These are phyloP conservation scores for Pezicula carpinea DNA, from an alignment of 2,329 filamentous ascomycete genomes.

Conservation along the genomic window DNA sequence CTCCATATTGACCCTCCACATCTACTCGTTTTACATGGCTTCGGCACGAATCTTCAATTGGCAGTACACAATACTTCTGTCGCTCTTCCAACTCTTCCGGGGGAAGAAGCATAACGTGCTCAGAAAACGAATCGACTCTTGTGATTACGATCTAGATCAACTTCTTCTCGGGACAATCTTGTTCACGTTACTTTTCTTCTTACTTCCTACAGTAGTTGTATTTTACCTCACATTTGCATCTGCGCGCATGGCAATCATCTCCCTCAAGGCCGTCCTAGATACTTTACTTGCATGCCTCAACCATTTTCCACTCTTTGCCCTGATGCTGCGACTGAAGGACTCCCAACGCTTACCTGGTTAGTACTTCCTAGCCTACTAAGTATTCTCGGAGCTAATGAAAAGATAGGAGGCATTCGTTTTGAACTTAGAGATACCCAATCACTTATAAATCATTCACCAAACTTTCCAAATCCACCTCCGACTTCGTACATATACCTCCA, in stretches of 20 bases:
- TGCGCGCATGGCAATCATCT: slow-evolving; percentile 91
- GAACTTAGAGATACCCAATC: slow-evolving; percentile 73
- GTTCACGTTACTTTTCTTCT: slow-evolving; percentile 91
- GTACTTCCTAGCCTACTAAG: slow-evolving; percentile 14
- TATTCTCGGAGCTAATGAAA: slow-evolving; percentile 12
- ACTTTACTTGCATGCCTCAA: slow-evolving; percentile 91
- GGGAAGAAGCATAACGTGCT: slow-evolving; percentile 98
- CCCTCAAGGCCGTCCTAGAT: slow-evolving; percentile 84
- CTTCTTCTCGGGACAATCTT: slow-evolving; percentile 92
- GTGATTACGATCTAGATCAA: slow-evolving; percentile 97
- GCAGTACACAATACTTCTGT: slow-evolving; percentile 95
- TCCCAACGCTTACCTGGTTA: slow-evolving; percentile 78
- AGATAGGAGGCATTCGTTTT: slow-evolving; percentile 75
- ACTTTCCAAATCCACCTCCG: slow-evolving; percentile 32
- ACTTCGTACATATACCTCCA: slow-evolving; percentile 85
- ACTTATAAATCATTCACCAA: slow-evolving; percentile 34
- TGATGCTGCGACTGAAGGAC: slow-evolving; percentile 95
- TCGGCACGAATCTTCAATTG: slow-evolving; percentile 97
- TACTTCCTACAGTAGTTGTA: slow-evolving; percentile 89
- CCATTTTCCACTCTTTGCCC: slow-evolving; percentile 93
- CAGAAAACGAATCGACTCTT: slow-evolving; percentile 95
- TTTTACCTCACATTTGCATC: slow-evolving; percentile 97
- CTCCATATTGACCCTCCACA: slow-evolving; percentile 87
- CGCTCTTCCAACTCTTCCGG: slow-evolving; percentile 96
- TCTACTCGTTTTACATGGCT: slow-evolving; percentile 96